Base-by-base conservation (phyloP, 495 filamentous ascomycete species). In the Tuber borchii region DNA sequence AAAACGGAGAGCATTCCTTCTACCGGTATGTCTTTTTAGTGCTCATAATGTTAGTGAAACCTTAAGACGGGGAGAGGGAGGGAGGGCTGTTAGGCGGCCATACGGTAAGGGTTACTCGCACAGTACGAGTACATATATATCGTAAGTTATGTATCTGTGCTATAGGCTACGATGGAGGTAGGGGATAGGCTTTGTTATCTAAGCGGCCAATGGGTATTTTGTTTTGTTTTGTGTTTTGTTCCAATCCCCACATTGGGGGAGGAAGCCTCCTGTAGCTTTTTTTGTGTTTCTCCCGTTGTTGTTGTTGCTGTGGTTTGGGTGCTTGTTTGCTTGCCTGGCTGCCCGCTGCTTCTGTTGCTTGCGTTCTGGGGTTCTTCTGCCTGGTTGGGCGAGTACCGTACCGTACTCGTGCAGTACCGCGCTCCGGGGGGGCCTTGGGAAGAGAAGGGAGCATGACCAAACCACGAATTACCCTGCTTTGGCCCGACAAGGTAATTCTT, bases 381-480 rank as follows among this genome's bases (percentile, higher is more conserved):
- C 26, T 65, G 56, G 56, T 65, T 65, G 56, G 56, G 56, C 26
- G 56, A 17, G 56, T 42, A 10, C 9, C 6, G 56, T 42, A 10
- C 9, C 6, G 9, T 42, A 42, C 40, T 37, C 34, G 34, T 37
- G 34, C 34, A 37, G 34, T 37, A n/a, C n/a, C 40, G 1, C 22
- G 2, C 56, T 65, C 26, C 26, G 26, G 56, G 56, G 17, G 56
- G 56, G 26, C 56, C 56, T 65, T 19, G 16, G 45, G 10, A 10
- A 2, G 48, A 12, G 8, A 20, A 31, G 72, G 43, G 51, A 48
- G 74, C 71, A 69, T 79, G 78, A 79, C 72, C 77, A 77, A 65
- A 48, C 44, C 76, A 79, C 34, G 73, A 75, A 79, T 79, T 79
- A 79, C 78, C 78, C 78, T 79, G 77, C 78, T 79, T 79, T 79